Evolutionary conservation across 2,329 filamentous ascomycete species (phyloP).

Genomic region (Beauveria scarabaeidicola): DNA sequence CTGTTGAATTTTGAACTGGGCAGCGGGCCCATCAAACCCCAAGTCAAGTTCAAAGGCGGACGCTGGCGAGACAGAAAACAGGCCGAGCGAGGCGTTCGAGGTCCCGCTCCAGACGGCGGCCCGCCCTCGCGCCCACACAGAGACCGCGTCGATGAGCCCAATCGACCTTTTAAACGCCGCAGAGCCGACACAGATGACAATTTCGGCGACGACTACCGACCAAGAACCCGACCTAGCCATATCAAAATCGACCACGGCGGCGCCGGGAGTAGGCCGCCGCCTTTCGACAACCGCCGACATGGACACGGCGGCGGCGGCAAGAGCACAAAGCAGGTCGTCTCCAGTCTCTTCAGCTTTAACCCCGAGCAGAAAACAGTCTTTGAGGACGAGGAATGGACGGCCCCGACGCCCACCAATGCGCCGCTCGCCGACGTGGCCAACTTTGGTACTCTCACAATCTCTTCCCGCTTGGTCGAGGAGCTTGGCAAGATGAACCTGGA

Average conservation of each 20-base stretch:
- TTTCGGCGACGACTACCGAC: not conserved
- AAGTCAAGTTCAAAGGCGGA: slow-evolving; percentile 74
- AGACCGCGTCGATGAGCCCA: slow-evolving; percentile 20
- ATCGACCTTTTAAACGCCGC: slow-evolving; percentile 38
- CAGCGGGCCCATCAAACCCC: slow-evolving; percentile 53
- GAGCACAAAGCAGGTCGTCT: slow-evolving; percentile 57
- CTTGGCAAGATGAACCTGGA: slow-evolving; percentile 82
- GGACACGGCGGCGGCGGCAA: slow-evolving; percentile 17
- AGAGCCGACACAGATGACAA: slow-evolving; percentile 23
- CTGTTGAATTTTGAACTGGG: slow-evolving; percentile 83
- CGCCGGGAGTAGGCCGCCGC: not conserved
- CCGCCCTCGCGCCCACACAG: slow-evolving; percentile 15
- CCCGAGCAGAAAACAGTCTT: slow-evolving; percentile 60
- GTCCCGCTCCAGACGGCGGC: slow-evolving; percentile 13
- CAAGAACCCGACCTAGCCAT: slow-evolving; percentile 1
- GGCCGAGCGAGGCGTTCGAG: slow-evolving; percentile 38
- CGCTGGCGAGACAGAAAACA: slow-evolving; percentile 82
- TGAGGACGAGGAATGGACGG: slow-evolving; percentile 43
- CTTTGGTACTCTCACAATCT: slow-evolving; percentile 80
- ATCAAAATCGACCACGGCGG: slow-evolving; percentile 3
- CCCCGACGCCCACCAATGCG: slow-evolving; percentile 76
- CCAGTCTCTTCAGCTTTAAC: slow-evolving; percentile 87
- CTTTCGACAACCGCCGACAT: slow-evolving; percentile 10
- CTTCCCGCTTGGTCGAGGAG: slow-evolving; percentile 70
- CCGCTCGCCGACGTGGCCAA: slow-evolving; percentile 78